These are phyloP conservation scores for Xylaria venustula DNA, from an alignment of 495 filamentous ascomycete genomes.

Conservation along the genomic window DNA sequence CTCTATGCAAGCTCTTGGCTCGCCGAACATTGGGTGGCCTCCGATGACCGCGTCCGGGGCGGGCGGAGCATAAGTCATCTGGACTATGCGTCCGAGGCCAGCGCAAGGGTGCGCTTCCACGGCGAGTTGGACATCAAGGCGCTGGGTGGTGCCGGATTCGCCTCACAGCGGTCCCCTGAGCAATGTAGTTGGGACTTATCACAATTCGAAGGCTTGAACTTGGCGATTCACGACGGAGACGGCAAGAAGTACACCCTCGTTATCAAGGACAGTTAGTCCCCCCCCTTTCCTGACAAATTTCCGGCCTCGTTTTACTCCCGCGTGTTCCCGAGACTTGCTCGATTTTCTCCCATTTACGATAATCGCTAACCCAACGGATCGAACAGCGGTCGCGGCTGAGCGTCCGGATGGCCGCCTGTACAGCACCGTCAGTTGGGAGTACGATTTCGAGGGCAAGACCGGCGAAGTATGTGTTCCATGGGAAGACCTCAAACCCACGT, in stretches of 20 bases:
- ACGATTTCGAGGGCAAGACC: slow-evolving; percentile 42
- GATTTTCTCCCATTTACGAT: too few species aligned
- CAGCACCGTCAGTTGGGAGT: slow-evolving; percentile 58
- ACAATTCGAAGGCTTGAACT: slow-evolving; percentile 49
- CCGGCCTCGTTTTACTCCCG: too few species aligned
- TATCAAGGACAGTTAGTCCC: slow-evolving; percentile 64
- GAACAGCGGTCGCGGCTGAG: too few species aligned
- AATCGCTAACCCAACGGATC: too few species aligned
- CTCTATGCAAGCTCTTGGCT: slow-evolving; percentile 57
- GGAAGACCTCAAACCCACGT: slow-evolving; percentile 65
- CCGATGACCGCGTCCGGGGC: slow-evolving; percentile 73
- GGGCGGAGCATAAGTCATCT: slow-evolving; percentile 62
- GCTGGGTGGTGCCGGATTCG: slow-evolving; percentile 81
- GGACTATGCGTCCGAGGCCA: slow-evolving; percentile 19
- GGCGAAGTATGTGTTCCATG: slow-evolving; percentile 52
- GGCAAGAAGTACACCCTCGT: slow-evolving; percentile 68
- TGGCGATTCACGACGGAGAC: slow-evolving; percentile 21
- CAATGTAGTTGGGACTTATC: slow-evolving; percentile 54
- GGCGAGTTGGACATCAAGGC: slow-evolving; percentile 71
- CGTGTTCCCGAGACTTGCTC: too few species aligned
- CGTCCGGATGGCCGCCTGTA: slow-evolving; percentile 61
- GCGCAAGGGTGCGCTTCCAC: slow-evolving; percentile 49
- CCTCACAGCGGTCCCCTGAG: slow-evolving; percentile 67
- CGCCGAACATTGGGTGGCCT: slow-evolving; percentile 58
- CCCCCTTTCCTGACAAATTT: too few species aligned